phyloP scores from a whole-genome alignment of 345 rosid genomes.

The Eucalyptus paniculata region DNA sequence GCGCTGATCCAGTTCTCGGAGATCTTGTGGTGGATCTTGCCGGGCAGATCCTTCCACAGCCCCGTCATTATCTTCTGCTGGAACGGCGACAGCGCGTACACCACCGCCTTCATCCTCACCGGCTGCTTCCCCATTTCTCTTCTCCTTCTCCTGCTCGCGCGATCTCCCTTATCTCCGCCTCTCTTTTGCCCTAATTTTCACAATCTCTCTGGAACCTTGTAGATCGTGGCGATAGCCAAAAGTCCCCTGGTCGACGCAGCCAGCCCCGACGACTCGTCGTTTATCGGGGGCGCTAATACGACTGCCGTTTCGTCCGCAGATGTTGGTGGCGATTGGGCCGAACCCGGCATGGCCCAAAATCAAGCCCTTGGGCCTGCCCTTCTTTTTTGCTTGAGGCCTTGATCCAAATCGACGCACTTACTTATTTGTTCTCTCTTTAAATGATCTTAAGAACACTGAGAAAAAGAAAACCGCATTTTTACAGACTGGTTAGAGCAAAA shows the following conservation, averaged over 20 bases:
- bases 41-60: slow-evolving; percentile 60
- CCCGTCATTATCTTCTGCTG: slow-evolving; percentile 76
- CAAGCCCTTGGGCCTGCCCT: background rate
- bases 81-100: slow-evolving; percentile 70
- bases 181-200: background rate
- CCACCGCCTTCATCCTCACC: slow-evolving; percentile 77
- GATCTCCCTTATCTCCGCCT: background rate
- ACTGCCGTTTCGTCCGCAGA: background rate
- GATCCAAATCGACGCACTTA: background rate
- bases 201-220: background rate
- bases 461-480: background rate
- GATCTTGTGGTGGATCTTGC: slow-evolving; percentile 75
- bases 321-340: background rate
- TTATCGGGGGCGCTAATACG: background rate
- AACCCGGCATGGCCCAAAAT: background rate
- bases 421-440: too few species aligned
- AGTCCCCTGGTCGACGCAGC: background rate
- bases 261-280: background rate
- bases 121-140: slow-evolving; percentile 64
- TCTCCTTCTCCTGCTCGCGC: background rate
- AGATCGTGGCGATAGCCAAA: background rate
- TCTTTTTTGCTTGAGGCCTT: background rate
- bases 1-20: slow-evolving; percentile 82
- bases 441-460: background rate
- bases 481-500: background rate